phyloP scores from a whole-genome alignment of 352 stramenopile species.

The Peronospora tabacina region DNA sequence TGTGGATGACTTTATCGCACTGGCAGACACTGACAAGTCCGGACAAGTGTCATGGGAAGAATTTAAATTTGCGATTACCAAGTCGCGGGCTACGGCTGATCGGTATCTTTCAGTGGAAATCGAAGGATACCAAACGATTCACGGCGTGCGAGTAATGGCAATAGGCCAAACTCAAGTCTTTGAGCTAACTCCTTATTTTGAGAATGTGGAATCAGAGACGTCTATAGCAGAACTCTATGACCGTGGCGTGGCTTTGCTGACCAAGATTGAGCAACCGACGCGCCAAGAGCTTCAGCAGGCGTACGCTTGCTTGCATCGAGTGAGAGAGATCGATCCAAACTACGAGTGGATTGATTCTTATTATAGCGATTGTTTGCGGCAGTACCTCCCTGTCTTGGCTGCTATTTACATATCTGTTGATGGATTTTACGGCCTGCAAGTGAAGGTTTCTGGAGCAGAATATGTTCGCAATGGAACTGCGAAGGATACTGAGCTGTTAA shows the following conservation, averaged over 20 bases:
- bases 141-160: conserved; percentile 55
- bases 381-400: conserved; percentile 65
- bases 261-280: conserved; percentile 49
- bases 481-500: conserved; percentile 66
- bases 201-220: conserved; percentile 63
- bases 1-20: conserved; percentile 71
- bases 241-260: conserved; percentile 53
- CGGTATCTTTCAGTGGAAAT: conserved; percentile 74
- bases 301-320: conserved; percentile 65
- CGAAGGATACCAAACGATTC: conserved; percentile 57
- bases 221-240: conserved; percentile 66
- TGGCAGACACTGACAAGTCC: conserved; percentile 73
- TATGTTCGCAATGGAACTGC: conserved; percentile 73
- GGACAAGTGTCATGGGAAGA: conserved; percentile 81
- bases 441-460: conserved; percentile 62
- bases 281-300: conserved; percentile 55
- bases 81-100: conserved; percentile 57
- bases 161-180: conserved; percentile 74
- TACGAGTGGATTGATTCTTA: conserved; percentile 87
- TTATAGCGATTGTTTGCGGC: conserved; percentile 51
- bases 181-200: conserved; percentile 62
- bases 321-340: conserved; percentile 56
- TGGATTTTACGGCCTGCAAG: conserved; percentile 66
- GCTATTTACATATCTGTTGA: conserved; percentile 65
- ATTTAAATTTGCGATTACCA: conserved; percentile 78